A percentile compares a stretch with the other conserved stretches of the same genome.
These are phyloP conservation scores for Deinandra increscens DNA, from an alignment of 129 eudicot genomes.

Conservation along the genomic window DNA sequence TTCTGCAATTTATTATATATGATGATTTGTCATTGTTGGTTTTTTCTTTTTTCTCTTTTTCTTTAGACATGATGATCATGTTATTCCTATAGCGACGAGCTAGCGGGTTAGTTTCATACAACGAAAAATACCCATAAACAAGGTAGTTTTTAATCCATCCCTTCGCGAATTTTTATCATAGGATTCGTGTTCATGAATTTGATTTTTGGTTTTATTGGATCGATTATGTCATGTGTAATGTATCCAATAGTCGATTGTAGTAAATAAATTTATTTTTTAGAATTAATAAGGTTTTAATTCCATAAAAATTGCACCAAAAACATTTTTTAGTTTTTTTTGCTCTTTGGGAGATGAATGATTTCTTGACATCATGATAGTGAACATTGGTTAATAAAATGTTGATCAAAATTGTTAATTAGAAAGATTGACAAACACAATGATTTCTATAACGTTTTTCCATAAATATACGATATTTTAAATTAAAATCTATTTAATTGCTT, in stretches of 20 bases:
- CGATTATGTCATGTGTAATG: too few relatives aligned
- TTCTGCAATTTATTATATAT: background rate
- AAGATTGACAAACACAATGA: background rate
- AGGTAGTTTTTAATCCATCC: constrained; percentile 15
- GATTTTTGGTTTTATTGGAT: too few relatives aligned
- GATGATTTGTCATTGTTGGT: background rate
- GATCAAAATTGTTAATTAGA: background rate
- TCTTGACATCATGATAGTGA: constrained; percentile 2
- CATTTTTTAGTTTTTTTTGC: too few relatives aligned
- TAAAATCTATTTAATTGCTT: background rate
- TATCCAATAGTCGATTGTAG: background rate
- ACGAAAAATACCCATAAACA: background rate
- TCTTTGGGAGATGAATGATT: background rate
- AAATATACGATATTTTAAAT: background rate
- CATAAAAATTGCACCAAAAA: background rate
- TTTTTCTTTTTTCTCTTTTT: background rate
- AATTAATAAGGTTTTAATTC: background rate
- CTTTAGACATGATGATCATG: constrained; percentile 14
- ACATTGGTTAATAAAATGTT: background rate
- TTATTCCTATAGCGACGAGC: constrained; percentile 8
- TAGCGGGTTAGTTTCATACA: constrained; percentile 6
- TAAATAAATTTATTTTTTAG: background rate
- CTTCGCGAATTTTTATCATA: background rate
- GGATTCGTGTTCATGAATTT: background rate
- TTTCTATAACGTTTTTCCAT: background rate